Percentiles rank a stretch among this genome's conserved stretches.
These are phyloP conservation scores for Cyamopsis tetragonoloba DNA, from an alignment of 306 rosid genomes.

Conservation along the genomic window DNA sequence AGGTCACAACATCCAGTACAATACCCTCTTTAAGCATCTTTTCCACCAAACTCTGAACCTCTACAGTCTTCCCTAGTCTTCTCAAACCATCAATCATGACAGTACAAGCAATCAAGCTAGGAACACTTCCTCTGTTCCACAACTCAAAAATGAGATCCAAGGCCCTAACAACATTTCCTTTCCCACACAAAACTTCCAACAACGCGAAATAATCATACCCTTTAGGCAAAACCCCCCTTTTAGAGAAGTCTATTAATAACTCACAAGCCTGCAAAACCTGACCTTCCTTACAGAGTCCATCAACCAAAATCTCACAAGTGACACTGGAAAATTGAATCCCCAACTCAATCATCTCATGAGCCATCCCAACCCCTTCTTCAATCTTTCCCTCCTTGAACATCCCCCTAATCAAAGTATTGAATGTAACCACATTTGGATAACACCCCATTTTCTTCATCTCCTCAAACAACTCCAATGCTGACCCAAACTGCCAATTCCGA, in stretches of 20 bases:
- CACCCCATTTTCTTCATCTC: conserved; percentile 78
- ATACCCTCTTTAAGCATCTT: conserved; percentile 62
- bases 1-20: conserved; percentile 65
- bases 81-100: conserved; percentile 75
- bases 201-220: conserved; percentile 63
- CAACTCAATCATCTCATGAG: conserved; percentile 70
- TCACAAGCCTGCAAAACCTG: conserved; percentile 45
- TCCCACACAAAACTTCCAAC: conserved; percentile 51
- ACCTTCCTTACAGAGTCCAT: conserved; percentile 65
- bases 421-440: conserved; percentile 82
- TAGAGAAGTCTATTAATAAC: conserved; percentile 50
- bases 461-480: conserved; percentile 67
- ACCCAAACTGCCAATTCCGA: conserved; percentile 47
- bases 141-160: conserved; percentile 58
- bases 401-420: conserved; percentile 81
- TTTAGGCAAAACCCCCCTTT: conserved; percentile 52
- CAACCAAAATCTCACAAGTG: conserved; percentile 75
- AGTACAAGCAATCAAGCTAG: conserved; percentile 62
- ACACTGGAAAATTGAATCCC: conserved; percentile 53
- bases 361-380: conserved; percentile 75
- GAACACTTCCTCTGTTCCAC: conserved; percentile 56
- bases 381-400: conserved; percentile 60
- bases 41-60: conserved; percentile 43
- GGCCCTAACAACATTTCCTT: conserved; percentile 42
- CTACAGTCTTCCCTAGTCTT: conserved; percentile 40